Base-by-base conservation (phyloP, 78 protist species). In the Chrysochromulina tobinii region DNA sequence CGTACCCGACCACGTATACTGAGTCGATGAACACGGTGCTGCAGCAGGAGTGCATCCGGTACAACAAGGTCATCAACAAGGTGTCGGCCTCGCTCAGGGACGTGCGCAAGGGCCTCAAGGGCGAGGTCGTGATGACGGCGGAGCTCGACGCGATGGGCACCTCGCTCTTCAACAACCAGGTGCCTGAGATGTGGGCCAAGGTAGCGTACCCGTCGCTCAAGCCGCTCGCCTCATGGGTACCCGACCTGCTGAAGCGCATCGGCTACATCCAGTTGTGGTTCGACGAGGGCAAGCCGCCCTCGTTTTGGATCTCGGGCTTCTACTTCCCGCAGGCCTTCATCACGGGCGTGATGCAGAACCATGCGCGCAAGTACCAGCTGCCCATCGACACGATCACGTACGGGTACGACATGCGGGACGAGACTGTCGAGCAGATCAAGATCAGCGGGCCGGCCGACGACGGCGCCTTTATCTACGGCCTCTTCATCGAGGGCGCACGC, bases 321-420 rank as follows among this genome's bases (percentile, higher is more conserved):
- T 96, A 93, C 95, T 96, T 95, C 84, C 97, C 99, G n/a, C 98
- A 97, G 81, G 94, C 97, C 8, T 96, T 97, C 89, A 89, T 97
- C 67, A 96, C 98, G 17, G 97, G 97, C 72, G 92, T 88, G 48
- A 93, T 94, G 48, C 97, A 96, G 69, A 95, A 95, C 95, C 94
- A 61, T n/a, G 96, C 97, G 25, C 81, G 97, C 3, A 81, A 72
- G 87, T 20, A 84, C 51, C 61, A 64, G 57, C 17, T 86, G 14
- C 81, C 96, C 2, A 93, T 96, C 77, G 97, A 96, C 87, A 75
- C 93, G 18, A 66, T 96, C 55, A 75, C 92, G 14, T 96, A 89
- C 57, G 79, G 9, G 25, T 90, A 48, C 57, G 50, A 4, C 17
- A n/a, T 95, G 27, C 8, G 64, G 38, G 57, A 72, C 23, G 21